These are phyloP conservation scores for Boletus rubescentipes DNA, from an alignment of 768 basidiomycete species.

Conservation along the genomic window DNA sequence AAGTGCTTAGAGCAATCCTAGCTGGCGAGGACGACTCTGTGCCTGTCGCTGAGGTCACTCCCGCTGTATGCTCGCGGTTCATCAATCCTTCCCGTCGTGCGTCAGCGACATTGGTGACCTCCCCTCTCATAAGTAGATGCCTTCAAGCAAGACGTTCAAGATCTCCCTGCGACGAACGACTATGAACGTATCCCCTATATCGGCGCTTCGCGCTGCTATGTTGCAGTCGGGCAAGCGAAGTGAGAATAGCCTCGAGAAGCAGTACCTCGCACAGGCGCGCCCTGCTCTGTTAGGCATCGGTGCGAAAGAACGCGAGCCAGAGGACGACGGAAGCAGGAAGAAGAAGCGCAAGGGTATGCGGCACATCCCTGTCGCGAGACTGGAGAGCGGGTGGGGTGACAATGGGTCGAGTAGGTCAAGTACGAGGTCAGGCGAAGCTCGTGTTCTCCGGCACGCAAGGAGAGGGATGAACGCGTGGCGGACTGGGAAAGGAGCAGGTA, in stretches of 20 bases:
- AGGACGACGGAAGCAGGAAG: conserved; percentile 68
- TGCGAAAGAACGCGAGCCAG: conserved; percentile 80
- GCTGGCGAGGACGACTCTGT: conserved; percentile 45
- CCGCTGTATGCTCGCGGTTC: too few species aligned
- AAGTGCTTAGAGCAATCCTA: conserved; percentile 77
- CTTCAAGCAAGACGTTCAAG: conserved; percentile 76
- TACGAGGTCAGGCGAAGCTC: conserved; percentile 50
- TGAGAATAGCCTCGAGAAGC: conserved; percentile 59
- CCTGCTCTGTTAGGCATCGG: conserved; percentile 91
- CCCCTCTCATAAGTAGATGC: conserved; percentile 79
- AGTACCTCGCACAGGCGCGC: conserved; percentile 79
- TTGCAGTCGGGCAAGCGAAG: conserved; percentile 56
- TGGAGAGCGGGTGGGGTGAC: conserved; percentile 46
- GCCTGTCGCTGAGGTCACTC: conserved; percentile 60
- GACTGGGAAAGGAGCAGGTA: conserved; percentile 13
- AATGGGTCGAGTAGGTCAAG: conserved; percentile 35
- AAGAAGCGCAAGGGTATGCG: conserved; percentile 50
- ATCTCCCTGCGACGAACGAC: conserved; percentile 80
- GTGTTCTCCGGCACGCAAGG: conserved; percentile 42
- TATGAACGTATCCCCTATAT: conserved; percentile 90
- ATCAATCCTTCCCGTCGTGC: too few species aligned
- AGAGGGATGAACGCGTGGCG: conserved; percentile 6
- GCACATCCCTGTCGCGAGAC: conserved; percentile 82
- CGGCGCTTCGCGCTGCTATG: conserved; percentile 90
- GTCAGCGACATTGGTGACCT: too few species aligned